These are phyloP conservation scores for Brassica carinata DNA, from an alignment of 345 rosid species.

Conservation along the genomic window DNA sequence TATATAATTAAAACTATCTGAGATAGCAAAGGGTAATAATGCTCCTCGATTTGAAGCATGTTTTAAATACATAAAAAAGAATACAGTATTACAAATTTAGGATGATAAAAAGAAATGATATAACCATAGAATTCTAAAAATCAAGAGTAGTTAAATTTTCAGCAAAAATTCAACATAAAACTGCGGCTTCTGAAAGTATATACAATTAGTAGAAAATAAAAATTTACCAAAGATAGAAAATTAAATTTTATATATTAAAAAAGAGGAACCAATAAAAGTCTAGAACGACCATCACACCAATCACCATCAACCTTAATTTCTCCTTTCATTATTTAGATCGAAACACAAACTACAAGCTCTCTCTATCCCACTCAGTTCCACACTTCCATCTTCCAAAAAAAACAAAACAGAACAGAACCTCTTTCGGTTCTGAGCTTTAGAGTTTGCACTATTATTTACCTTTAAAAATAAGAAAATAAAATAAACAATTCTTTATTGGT, in stretches of 20 bases:
- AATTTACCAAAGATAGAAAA: neutral
- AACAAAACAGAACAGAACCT: neutral
- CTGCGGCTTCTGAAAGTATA: conserved; percentile 27
- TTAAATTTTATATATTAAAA: neutral
- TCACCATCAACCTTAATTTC: conserved; percentile 39
- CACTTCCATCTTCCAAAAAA: conserved; percentile 9
- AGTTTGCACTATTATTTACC: neutral
- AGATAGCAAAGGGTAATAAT: neutral
- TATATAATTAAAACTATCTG: neutral
- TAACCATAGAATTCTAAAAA: neutral
- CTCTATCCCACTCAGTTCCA: conserved; percentile 31
- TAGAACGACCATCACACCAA: conserved; percentile 36
- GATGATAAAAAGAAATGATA: neutral
- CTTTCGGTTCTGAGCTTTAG: neutral
- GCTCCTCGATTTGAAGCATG: neutral
- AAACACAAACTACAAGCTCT: conserved; percentile 22
- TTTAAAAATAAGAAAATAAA: conserved; percentile 23
- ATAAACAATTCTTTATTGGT: conserved; percentile 6
- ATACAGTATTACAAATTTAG: neutral
- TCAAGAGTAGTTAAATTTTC: neutral
- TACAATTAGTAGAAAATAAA: neutral
- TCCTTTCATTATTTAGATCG: conserved; percentile 38
- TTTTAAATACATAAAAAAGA: neutral
- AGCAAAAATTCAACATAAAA: conserved; percentile 9
- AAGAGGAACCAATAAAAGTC: conserved; percentile 22